A percentile compares a stretch with the other conserved stretches of the same genome.
phyloP scores from a whole-genome alignment of 2,329 filamentous ascomycete species.

The Cordyceps javanica region DNA sequence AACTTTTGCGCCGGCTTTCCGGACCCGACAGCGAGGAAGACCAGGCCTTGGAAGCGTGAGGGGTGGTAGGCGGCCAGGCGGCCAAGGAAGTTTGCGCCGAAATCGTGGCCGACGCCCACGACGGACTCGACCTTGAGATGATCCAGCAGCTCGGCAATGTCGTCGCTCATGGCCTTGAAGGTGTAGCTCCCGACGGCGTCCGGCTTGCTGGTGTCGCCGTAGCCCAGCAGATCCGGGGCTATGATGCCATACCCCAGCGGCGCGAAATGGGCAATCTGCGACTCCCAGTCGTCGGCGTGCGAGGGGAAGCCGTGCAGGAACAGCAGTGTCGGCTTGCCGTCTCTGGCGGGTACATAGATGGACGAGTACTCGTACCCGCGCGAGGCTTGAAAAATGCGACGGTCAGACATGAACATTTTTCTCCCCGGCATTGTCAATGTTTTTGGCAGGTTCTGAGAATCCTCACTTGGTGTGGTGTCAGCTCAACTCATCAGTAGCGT shows the following conservation, averaged over 20 bases:
- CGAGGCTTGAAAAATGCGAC: slow-evolving; percentile 14
- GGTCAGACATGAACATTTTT: background rate
- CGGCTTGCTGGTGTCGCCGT: slow-evolving; percentile 29
- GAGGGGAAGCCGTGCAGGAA: slow-evolving; percentile 45
- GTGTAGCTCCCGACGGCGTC: slow-evolving; percentile 23
- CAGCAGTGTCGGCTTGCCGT: slow-evolving; percentile 30
- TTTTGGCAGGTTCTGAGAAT: background rate
- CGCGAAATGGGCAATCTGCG: slow-evolving; percentile 30
- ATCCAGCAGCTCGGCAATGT: slow-evolving; percentile 28
- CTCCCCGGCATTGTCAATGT: background rate
- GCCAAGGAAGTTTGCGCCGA: slow-evolving; percentile 27
- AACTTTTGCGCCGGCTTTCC: slow-evolving; percentile 23
- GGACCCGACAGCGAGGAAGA: slow-evolving; percentile 27
- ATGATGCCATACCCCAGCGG: slow-evolving; percentile 35
- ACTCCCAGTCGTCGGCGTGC: slow-evolving; percentile 36
- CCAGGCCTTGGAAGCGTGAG: slow-evolving; percentile 15
- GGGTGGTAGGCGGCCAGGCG: slow-evolving; percentile 23
- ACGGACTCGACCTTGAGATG: slow-evolving; percentile 26
- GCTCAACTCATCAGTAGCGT: background rate
- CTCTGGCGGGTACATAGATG: slow-evolving; percentile 19
- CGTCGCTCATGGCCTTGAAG: slow-evolving; percentile 26
- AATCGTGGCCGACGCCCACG: slow-evolving; percentile 37
- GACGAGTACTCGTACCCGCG: slow-evolving; percentile 26
- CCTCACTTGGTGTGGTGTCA: background rate
- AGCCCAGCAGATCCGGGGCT: slow-evolving; percentile 35